phyloP scores from a whole-genome alignment of 2,329 filamentous ascomycete genomes.

The Aspergillus sp. region DNA sequence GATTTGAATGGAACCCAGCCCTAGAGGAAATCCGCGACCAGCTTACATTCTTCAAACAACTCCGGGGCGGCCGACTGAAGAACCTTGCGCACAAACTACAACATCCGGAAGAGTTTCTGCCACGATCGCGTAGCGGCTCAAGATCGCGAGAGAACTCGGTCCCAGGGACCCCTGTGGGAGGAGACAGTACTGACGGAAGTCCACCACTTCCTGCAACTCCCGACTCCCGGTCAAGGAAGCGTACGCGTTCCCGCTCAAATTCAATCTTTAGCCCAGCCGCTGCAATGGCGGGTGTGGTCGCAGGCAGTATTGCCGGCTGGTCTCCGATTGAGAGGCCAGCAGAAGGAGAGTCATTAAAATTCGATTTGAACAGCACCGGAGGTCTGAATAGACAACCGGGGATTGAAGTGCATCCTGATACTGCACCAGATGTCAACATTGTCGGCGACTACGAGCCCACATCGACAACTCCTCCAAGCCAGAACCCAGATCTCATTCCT shows the following conservation, averaged over 20 bases:
- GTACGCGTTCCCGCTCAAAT: constrained; percentile 60
- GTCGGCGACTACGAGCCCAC: constrained; percentile 37
- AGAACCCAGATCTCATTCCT: constrained; percentile 46
- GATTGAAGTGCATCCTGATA: constrained; percentile 50
- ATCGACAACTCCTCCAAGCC: constrained; percentile 44
- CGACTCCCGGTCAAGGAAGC: constrained; percentile 49
- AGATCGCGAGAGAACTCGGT: constrained; percentile 45
- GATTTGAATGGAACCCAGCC: constrained; percentile 59
- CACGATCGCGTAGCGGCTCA: constrained; percentile 44
- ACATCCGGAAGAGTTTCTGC: constrained; percentile 52
- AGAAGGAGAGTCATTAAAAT: constrained; percentile 37
- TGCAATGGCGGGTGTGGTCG: constrained; percentile 65
- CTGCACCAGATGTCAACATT: constrained; percentile 46
- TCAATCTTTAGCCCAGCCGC: constrained; percentile 59
- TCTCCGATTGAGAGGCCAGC: constrained; percentile 56
- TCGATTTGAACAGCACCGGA: constrained; percentile 37
- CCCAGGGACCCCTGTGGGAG: constrained; percentile 58
- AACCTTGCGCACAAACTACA: constrained; percentile 61
- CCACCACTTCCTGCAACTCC: constrained; percentile 52
- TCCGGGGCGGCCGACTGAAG: constrained; percentile 63
- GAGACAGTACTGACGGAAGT: constrained; percentile 41
- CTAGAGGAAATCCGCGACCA: constrained; percentile 64
- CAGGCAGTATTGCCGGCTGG: constrained; percentile 66
- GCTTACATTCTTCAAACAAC: constrained; percentile 61
- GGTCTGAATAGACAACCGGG: constrained; percentile 43